Base-by-base conservation (phyloP, 2,329 filamentous ascomycete species). In the Knoxdaviesia proteae region DNA sequence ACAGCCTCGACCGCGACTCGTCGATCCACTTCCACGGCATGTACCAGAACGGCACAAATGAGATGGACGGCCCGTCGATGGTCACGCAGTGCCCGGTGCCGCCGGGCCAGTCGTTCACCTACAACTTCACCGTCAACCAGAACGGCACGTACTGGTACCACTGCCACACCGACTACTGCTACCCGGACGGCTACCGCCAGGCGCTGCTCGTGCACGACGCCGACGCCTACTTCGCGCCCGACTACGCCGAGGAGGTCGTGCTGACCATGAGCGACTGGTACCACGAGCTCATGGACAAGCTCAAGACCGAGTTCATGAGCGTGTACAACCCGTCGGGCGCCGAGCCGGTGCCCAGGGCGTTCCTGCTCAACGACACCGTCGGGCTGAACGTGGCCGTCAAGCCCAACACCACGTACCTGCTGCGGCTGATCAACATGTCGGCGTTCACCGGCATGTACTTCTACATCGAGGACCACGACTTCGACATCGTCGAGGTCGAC, bases 91-190 rank as follows among this genome's bases (percentile, higher is more conserved):
- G 71, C 46, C 57, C 64, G 6, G 65, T 78, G 20, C 56, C 63
- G 2, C 62, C 72, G 0, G 69, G 69, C 7, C 54, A 56, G 10
- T 61, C 55, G 6, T 69, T 78, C 47, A 68, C 62, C 3, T 80
- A 76, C 51, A 63, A 67, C 46, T 76, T 76, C 52, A 65, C 56
- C 32, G 69, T 71, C 37, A 46, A 68, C 36, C 70, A 74, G 58
- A 58, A 67, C 3, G 73, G 73, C 29, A 72, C 71, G 5, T 76
- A 71, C 52, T 77, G 72, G 72, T 77, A 77, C 48, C 73, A 77
- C 51, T 73, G 67, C 7, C 69, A 74, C 48, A 54, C 47, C 59
- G 39, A 47, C 39, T 45, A n/a, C 7, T 67, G 70, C 49, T 76
- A 74, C 47, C 69, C 71, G 2, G 71, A 77, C 53, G 72, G 71